Conservation (phyloP, 1,139 yeast species). For the Petasospora rhodanensis region DNA sequence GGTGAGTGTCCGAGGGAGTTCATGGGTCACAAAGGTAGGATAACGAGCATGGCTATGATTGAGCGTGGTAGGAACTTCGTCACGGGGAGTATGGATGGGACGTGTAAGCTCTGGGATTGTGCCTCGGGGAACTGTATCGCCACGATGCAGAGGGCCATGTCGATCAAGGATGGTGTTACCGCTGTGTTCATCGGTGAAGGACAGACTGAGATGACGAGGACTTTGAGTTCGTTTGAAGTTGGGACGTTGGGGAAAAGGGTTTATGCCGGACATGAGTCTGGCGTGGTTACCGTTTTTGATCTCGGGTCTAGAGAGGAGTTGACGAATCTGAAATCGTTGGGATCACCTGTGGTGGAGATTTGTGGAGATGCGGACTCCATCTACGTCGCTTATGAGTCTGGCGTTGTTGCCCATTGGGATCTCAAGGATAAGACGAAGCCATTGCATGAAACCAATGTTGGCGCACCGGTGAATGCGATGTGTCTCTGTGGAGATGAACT, state of each 20-base stretch:
- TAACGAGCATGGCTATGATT: conserved; percentile 45
- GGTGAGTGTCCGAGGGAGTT: conserved; percentile 49
- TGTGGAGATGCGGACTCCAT: conserved; percentile 22
- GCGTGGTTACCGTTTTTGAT: conserved; percentile 40
- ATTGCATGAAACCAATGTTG: conserved; percentile 7
- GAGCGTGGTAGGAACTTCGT: conserved; percentile 65
- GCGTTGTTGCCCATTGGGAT: conserved; percentile 41
- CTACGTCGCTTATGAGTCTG: conserved; percentile 44
- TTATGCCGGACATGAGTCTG: conserved; percentile 47
- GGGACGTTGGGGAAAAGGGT: conserved; percentile 38
- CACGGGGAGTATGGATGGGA: conserved; percentile 48
- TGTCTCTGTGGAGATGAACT: background rate
- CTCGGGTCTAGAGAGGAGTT: conserved; percentile 25
- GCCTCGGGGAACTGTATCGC: conserved; percentile 46
- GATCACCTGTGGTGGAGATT: conserved; percentile 16
- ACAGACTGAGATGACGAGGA: background rate
- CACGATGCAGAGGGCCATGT: conserved; percentile 33
- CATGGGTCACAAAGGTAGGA: conserved; percentile 39
- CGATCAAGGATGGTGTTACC: conserved; percentile 32
- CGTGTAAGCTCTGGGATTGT: conserved; percentile 63
- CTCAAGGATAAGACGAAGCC: conserved; percentile 21
- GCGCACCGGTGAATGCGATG: conserved; percentile 6
- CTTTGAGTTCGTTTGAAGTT: conserved; percentile 28
- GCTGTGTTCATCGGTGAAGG: conserved; percentile 21
- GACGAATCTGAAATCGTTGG: conserved; percentile 21